Conservation (phyloP, 257 asterid species). For the Euphrasia confusa region DNA sequence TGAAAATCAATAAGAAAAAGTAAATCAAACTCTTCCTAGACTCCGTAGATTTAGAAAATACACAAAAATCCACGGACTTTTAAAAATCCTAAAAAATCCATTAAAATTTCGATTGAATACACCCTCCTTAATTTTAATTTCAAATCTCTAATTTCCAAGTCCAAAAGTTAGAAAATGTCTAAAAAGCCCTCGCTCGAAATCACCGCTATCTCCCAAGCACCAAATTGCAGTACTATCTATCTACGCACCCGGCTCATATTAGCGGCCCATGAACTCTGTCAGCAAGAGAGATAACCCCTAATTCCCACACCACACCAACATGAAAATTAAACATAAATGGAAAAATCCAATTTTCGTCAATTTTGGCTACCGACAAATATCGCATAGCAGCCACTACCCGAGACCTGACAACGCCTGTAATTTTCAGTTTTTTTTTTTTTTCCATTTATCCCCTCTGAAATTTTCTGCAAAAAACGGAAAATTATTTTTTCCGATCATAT, state of each 20-base stretch:
- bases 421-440: background rate
- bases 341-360: slow-evolving; percentile 13
- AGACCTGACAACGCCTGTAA: background rate
- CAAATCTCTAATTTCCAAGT: background rate
- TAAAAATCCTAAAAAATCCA: too few species aligned
- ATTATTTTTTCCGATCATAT: background rate
- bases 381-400: background rate
- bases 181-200: slow-evolving; percentile 4
- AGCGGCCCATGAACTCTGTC: slow-evolving; percentile 9
- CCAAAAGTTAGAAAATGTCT: background rate
- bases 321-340: slow-evolving; percentile 24
- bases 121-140: too few species aligned
- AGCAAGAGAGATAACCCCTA: background rate
- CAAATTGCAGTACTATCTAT: slow-evolving; percentile 1
- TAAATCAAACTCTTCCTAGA: too few species aligned
- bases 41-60: too few species aligned
- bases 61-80: too few species aligned
- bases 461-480: background rate
- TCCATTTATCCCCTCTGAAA: too few species aligned
- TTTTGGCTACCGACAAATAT: slow-evolving; percentile 18
- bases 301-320: background rate
- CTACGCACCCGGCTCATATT: slow-evolving; percentile 19
- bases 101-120: too few species aligned
- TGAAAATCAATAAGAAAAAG: too few species aligned
- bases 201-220: slow-evolving; percentile 9